Base-by-base conservation (phyloP, 2,329 filamentous ascomycete species). In the Dothideomycetes sp. region DNA sequence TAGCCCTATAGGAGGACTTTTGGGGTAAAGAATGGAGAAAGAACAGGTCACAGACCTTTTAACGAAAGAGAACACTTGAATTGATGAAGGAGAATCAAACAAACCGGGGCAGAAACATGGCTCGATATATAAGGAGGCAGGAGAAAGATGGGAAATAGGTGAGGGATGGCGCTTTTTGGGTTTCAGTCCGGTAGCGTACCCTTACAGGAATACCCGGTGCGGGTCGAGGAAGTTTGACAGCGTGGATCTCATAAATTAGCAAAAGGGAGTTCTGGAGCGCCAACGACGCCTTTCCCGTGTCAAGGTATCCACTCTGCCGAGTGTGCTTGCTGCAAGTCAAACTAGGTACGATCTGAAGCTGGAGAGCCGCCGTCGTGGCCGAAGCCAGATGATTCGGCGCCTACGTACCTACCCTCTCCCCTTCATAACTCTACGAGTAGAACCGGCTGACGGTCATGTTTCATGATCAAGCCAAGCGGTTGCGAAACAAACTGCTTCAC, bases 41-140 rank as follows among this genome's bases (percentile, higher is more conserved):
- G 39, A 23, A 42, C 27, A 43, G 41, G 41, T 43, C 41, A 37
- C 41, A 43, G 41, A 43, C 41, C 41, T 35, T 13, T 16, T 11
- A 40, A 40, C 13, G 37, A 40, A 40, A 25, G 25, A 16, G 29
- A 22, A 19, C 25, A 25, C 28, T 25, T 28, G 29, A 27, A 33
- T 27, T 32, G 37, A 40, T 33, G 37, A n/a, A n/a, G n/a, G n/a
- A 27, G 24, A 11, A 17, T 33, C 20, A 40, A 16, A n/a, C n/a
- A n/a, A 17, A 33, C 28, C 15, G 16, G 37, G 29, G 37, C n/a
- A n/a, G n/a, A 29, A 40, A 33, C 15, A 33, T 25, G 37, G 37
- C 37, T 40, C 27, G 22, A 40, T 40, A 40, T 20, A 39, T 40
- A 40, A 40, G 37, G 37, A 40, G 37, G 22, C 12, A 24, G 22